Conservation (phyloP, 805 yeast genomes). For the Nakazawaea anatomiae region DNA sequence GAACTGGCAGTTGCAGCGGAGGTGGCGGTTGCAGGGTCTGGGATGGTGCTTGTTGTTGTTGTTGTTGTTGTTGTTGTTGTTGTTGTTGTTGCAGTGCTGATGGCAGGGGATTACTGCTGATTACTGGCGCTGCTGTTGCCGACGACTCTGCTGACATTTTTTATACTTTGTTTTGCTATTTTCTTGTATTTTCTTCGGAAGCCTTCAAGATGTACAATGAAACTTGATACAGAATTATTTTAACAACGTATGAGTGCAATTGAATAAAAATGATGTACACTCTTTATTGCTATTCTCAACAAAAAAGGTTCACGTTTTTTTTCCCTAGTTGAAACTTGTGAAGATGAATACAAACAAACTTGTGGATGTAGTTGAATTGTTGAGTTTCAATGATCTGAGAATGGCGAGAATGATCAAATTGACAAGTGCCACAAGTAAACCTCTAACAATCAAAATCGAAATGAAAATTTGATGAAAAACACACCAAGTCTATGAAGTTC, state of each 20-base stretch:
- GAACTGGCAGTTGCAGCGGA: neutral
- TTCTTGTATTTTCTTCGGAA: neutral
- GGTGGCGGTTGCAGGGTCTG: neutral
- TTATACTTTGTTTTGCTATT: neutral
- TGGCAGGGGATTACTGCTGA: neutral
- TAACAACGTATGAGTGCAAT: neutral
- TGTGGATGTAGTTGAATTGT: neutral
- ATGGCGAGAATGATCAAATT: neutral
- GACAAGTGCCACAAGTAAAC: neutral
- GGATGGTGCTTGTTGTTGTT: neutral
- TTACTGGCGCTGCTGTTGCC: neutral
- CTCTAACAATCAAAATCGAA: neutral
- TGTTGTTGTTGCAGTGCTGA: neutral
- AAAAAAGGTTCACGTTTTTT: neutral
- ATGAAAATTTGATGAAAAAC: neutral
- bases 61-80: neutral
- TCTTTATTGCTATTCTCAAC: neutral
- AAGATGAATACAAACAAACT: neutral
- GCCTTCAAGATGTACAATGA: too few species aligned
- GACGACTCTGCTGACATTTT: constrained; percentile 1
- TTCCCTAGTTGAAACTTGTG: neutral
- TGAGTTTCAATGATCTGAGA: neutral
- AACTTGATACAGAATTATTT: too few species aligned
- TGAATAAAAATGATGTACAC: neutral
- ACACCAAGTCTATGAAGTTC: neutral